Evolutionary conservation across 768 basidiomycete genomes (phyloP).

Genomic region (Boletus pseudopeckii): DNA sequence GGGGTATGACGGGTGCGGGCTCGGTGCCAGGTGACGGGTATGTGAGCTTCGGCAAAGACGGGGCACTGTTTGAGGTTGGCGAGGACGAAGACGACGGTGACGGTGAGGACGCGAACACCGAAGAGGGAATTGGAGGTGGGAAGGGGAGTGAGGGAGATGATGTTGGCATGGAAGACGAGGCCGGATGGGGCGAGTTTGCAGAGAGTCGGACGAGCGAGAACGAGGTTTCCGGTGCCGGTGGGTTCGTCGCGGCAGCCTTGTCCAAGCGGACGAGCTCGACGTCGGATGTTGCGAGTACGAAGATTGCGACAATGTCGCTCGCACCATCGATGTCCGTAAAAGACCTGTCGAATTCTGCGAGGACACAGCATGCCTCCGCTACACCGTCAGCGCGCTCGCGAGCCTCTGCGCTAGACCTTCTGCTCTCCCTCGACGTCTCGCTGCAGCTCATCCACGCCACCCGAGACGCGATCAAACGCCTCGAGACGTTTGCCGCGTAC

Average conservation of each 20-base stretch:
- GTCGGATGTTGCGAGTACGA: not conserved
- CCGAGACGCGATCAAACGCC: constrained; percentile 86
- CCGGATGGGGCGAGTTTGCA: constrained; percentile 25
- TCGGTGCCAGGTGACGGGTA: constrained; percentile 13
- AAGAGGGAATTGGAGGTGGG: constrained; percentile 16
- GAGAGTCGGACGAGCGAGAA: constrained; percentile 3
- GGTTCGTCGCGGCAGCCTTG: not conserved
- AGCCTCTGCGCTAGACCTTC: constrained; percentile 72
- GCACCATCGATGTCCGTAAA: not conserved
- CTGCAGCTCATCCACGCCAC: constrained; percentile 91
- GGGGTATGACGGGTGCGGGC: not conserved
- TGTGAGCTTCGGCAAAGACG: constrained; percentile 28
- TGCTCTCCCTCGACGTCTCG: constrained; percentile 89
- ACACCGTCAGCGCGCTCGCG: constrained; percentile 1
- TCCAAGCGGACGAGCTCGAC: not conserved
- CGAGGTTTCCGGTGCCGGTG: not conserved
- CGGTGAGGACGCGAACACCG: constrained; percentile 3
- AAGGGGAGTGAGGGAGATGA: not conserved
- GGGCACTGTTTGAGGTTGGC: constrained; percentile 51
- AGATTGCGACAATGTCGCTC: not conserved
- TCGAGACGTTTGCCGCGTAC: constrained; percentile 86
- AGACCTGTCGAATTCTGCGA: not conserved
- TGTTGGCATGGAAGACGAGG: constrained; percentile 14
- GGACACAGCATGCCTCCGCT: not conserved
- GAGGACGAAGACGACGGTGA: constrained; percentile 35